Percentiles rank a stretch among this genome's conserved stretches.
phyloP scores from a whole-genome alignment of 2,329 filamentous ascomycete genomes.

The Leptographium radiaticola region DNA sequence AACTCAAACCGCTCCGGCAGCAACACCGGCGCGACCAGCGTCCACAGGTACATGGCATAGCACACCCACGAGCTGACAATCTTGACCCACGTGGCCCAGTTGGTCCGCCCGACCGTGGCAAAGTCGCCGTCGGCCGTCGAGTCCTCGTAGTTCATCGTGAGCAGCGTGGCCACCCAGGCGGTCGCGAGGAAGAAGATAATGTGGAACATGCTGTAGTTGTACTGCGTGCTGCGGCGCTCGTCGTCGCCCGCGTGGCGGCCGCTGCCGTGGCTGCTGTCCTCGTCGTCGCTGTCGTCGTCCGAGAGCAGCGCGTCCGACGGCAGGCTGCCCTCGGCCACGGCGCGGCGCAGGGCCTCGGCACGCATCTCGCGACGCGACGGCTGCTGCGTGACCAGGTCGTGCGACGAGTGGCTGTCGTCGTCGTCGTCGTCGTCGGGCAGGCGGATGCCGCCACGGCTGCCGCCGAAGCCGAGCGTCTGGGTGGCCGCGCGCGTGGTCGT shows the following conservation, averaged over 20 bases:
- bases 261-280: constrained; percentile 49
- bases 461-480: constrained; percentile 66
- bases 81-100: constrained; percentile 98
- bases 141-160: constrained; percentile 61
- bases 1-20: constrained; percentile 75
- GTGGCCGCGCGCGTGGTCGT: constrained; percentile 94
- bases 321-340: constrained; percentile 83
- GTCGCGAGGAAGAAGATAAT: constrained; percentile 96
- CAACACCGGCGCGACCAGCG: constrained; percentile 71
- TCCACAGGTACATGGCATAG: constrained; percentile 91
- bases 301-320: constrained; percentile 81
- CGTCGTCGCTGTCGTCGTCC: constrained; percentile 52
- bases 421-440: constrained; percentile 49
- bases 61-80: constrained; percentile 96
- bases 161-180: constrained; percentile 84
- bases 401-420: constrained; percentile 21
- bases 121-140: constrained; percentile 59
- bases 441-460: constrained; percentile 43
- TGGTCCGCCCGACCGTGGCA: constrained; percentile 83
- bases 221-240: constrained; percentile 79
- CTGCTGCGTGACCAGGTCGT: constrained; percentile 79
- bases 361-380: constrained; percentile 84
- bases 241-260: constrained; percentile 63
- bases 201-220: constrained; percentile 94
- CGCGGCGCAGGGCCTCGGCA: constrained; percentile 76